Conservation (phyloP, 768 basidiomycete species). For the Leccinum broughii region DNA sequence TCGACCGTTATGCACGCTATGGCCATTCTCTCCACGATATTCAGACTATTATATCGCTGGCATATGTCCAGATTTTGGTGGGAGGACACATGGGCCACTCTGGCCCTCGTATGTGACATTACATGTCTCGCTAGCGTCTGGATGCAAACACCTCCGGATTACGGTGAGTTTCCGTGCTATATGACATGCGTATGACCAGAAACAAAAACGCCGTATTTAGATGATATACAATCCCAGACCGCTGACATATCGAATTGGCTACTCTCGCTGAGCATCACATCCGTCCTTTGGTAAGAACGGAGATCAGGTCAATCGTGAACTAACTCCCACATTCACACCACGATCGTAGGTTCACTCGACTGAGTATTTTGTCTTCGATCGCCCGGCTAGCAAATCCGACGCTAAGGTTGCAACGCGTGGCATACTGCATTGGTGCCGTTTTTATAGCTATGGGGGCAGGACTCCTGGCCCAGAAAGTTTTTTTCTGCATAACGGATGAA, state of each 20-base stretch:
- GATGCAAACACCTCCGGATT: not conserved
- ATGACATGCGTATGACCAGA: not conserved
- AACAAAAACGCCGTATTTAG: not conserved
- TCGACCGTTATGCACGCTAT: slow-evolving; percentile 17
- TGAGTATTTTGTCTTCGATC: slow-evolving; percentile 31
- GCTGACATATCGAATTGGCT: slow-evolving; percentile 16
- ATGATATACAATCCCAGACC: rapidly evolving
- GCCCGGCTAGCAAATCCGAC: slow-evolving; percentile 22
- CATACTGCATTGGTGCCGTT: slow-evolving; percentile 17
- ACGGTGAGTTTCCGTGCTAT: slow-evolving; percentile 12
- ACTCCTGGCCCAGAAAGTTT: slow-evolving; percentile 22
- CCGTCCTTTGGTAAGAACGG: slow-evolving; percentile 22
- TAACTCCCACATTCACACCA: not conserved
- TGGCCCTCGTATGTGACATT: slow-evolving; percentile 25
- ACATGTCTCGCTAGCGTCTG: slow-evolving; percentile 23
- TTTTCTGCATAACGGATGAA: slow-evolving; percentile 1
- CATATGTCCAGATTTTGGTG: slow-evolving; percentile 22
- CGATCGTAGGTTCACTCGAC: slow-evolving; percentile 24
- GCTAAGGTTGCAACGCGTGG: slow-evolving; percentile 8
- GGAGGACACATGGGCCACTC: slow-evolving; percentile 30
- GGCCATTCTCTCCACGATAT: slow-evolving; percentile 21
- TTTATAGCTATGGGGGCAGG: slow-evolving; percentile 20
- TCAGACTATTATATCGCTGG: slow-evolving; percentile 26
- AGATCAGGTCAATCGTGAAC: too few relatives aligned
- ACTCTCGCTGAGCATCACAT: slow-evolving; percentile 20